phyloP scores from a whole-genome alignment of 1,139 yeast species.

The Taiozyma sp. region DNA sequence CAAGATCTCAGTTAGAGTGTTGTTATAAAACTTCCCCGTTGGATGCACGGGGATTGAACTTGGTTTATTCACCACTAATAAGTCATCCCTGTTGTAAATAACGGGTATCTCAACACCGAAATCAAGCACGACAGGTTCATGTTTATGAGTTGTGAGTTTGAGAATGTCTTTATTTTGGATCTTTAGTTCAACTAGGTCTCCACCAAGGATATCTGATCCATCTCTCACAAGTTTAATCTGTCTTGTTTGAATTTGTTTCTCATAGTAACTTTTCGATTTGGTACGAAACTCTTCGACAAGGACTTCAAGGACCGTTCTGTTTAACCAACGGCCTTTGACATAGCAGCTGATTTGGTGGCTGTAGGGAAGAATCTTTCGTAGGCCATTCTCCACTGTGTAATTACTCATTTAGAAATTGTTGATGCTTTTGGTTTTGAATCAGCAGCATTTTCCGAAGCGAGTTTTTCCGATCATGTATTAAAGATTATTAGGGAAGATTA shows the following conservation, averaged over 20 bases:
- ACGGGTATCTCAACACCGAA: constrained; percentile 57
- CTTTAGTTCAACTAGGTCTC: constrained; percentile 19
- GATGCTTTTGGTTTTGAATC: too few relatives aligned
- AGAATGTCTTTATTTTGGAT: constrained; percentile 48
- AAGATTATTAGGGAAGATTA: too few relatives aligned
- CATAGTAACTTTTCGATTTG: constrained; percentile 35
- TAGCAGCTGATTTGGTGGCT: constrained; percentile 76
- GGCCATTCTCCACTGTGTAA: constrained; percentile 22
- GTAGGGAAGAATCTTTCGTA: constrained; percentile 78
- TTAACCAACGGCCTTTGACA: constrained; percentile 89
- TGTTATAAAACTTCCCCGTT: constrained; percentile 57
- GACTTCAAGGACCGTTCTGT: constrained; percentile 65
- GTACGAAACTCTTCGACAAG: constrained; percentile 82
- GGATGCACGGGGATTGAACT: constrained; percentile 82
- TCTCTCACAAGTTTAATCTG: constrained; percentile 8
- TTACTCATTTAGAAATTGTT: not conserved
- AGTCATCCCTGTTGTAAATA: constrained; percentile 61
- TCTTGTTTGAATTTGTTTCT: constrained; percentile 1
- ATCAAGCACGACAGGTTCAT: constrained; percentile 67
- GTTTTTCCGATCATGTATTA: too few relatives aligned
- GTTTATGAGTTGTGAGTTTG: constrained; percentile 46
- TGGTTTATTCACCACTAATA: constrained; percentile 68
- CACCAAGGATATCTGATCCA: constrained; percentile 7
- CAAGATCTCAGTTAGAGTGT: constrained; percentile 58
- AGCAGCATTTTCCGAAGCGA: too few relatives aligned